Base-by-base conservation (phyloP, 441 rosid genomes). In the Hura crepitans region DNA sequence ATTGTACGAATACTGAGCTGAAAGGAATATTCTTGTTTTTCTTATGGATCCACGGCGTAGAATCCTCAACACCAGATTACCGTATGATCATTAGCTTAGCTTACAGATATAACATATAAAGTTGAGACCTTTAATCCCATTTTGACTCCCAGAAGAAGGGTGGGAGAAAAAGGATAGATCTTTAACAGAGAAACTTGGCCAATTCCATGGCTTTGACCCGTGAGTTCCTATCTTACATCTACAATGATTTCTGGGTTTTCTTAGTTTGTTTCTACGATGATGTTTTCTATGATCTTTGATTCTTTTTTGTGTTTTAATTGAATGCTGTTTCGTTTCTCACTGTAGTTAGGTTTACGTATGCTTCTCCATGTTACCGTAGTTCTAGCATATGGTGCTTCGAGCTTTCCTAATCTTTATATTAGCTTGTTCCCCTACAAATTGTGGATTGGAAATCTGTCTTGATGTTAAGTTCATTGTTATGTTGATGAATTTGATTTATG, bases 171-270 rank as follows among this genome's bases (percentile, higher is more conserved):
- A 37, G 66, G 15, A 27, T 1, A 46, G 39, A 23, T 28, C 42
- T 45, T 66, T 22, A 7, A 0, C 0, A 18, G 42, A 17, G 60
- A 42, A 58, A 18, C 58, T 20, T 31, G 37, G n/a, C 39, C 47
- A 55, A 69, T 31, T 7, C 42, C 72, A 81, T 77, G 84, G 47
- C 74, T 71, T 58, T 66, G 2, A 42, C 56, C 20, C n/a, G 84
- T 81, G 71, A 71, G 77, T 70, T 51, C 51, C 39, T 31, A 3
- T 27, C 14, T 37, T 66, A 27, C 3, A 5, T 22, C 3, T 18
- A 39, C 3, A 30, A 15, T 17, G 18, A 0, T 72, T 62, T 62
- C 69, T 42, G 73, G 64, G 50, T 58, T 66, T 68, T 56, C 15
- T 65, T 28, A n/a, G 12, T 55, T 25, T 57, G n/a, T 43, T 33